Base-by-base conservation (phyloP, 2,329 filamentous ascomycete genomes). In the Neoascochyta sp. region DNA sequence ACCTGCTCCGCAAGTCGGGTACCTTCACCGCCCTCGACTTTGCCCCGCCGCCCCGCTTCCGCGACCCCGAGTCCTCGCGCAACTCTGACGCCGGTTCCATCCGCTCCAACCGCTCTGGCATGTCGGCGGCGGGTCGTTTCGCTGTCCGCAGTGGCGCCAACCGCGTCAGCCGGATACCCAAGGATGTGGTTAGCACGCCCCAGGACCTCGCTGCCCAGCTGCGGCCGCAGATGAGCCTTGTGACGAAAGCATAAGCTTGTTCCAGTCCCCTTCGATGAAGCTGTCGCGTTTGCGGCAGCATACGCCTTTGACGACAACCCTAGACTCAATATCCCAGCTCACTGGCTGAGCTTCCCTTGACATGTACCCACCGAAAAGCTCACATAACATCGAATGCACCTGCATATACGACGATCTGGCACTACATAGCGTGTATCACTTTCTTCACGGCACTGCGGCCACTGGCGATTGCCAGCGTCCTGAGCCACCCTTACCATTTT, bases 21-120 rank as follows among this genome's bases (percentile, higher is more conserved):
- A 86, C 83, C 1, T 90, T 89, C 55, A 90, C 84, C 3, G 77
- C 67, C 1, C 75, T 92, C 16, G 86, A 92, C 66, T 92, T 92
- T 59, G 84, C 84, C 3, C 82, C 86, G 16, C 84, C 84, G 17
- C 79, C 80, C 50, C 81, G 80, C 58, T 83, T 90, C 64, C 78
- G 75, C 37, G 67, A 60, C 24, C 54, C 48, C 9, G 57, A 57
- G 22, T 54, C 51, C 6, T 56, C 51, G 7, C 61, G 57, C 33
- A 41, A 35, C 4, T 70, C 66, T 15, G 69, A 73, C 35, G 65
- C 67, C 7, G 69, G 67, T 28, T 69, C 65, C 22, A 69, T 73
- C 39, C 75, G 75, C 49, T 86, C 85, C 63, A 86, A 86, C 67
- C 75, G 79, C 27, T 86, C 80, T 23, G 87, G 84, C 28, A 80